Percentiles rank a stretch among this genome's conserved stretches.
Evolutionary conservation across 169 alveolate species (phyloP).

Genomic region (Plasmodium sp.): DNA sequence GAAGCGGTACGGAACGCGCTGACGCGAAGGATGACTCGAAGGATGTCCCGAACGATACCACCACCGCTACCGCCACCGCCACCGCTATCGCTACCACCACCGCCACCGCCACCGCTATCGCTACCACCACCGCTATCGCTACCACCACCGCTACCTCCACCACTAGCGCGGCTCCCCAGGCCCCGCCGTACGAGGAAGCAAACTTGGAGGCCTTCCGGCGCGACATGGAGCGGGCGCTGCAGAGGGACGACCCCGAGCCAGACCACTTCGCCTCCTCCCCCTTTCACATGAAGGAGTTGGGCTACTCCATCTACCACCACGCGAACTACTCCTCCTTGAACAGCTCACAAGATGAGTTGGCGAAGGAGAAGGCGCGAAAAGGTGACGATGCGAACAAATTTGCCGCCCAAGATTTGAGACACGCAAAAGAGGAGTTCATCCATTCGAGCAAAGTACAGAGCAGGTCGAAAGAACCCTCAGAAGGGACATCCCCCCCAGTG

Average conservation of each 20-base stretch:
- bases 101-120: background rate
- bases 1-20: background rate
- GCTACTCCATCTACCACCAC: conserved; percentile 34
- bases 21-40: background rate
- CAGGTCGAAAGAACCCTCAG: background rate
- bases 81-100: no score
- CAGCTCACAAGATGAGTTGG: background rate
- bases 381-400: background rate
- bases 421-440: conserved; percentile 1
- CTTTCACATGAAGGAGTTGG: background rate
- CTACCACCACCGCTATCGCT: no score
- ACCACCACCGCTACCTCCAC: no score
- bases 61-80: no score
- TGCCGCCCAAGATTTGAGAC: conserved; percentile 20
- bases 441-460: background rate
- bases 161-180: background rate
- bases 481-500: background rate
- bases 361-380: background rate
- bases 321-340: conserved; percentile 52
- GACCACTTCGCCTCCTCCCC: background rate
- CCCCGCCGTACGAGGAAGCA: conserved; percentile 12
- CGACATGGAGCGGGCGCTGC: background rate
- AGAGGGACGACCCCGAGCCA: background rate
- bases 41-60: no score
- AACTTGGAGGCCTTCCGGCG: conserved; percentile 10